Evolutionary conservation across 2,329 filamentous ascomycete species (phyloP).

Genomic region (Diaporthe ilicicola): DNA sequence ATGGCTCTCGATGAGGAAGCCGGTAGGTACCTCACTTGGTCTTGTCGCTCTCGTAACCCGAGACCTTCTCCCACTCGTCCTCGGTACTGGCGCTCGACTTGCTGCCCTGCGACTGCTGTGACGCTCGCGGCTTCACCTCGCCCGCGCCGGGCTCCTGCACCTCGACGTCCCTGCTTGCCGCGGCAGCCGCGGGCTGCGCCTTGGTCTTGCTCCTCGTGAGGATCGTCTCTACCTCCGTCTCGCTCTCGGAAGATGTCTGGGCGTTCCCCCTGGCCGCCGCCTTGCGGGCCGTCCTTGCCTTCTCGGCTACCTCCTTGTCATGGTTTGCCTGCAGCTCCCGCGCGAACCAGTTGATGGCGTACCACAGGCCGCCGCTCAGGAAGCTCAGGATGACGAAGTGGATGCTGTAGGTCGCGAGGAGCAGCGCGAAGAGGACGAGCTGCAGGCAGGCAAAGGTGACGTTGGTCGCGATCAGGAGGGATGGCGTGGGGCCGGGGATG

Average conservation of each 20-base stretch:
- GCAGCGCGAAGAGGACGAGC: slow-evolving; percentile 76
- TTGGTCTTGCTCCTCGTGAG: slow-evolving; percentile 28
- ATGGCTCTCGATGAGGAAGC: background rate
- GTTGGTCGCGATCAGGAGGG: slow-evolving; percentile 90
- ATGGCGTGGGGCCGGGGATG: slow-evolving; percentile 88
- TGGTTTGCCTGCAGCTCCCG: slow-evolving; percentile 64
- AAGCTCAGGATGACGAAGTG: slow-evolving; percentile 87
- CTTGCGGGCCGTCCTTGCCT: slow-evolving; percentile 46
- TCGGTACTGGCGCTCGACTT: slow-evolving; percentile 79
- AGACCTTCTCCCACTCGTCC: slow-evolving; percentile 97
- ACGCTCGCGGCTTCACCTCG: slow-evolving; percentile 57
- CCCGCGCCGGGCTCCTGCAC: slow-evolving; percentile 48
- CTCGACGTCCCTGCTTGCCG: slow-evolving; percentile 55
- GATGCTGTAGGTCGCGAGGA: slow-evolving; percentile 83
- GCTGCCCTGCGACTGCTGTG: slow-evolving; percentile 50
- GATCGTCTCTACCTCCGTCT: slow-evolving; percentile 60
- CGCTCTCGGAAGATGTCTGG: slow-evolving; percentile 54
- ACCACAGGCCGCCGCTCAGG: slow-evolving; percentile 86
- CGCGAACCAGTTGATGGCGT: slow-evolving; percentile 97
- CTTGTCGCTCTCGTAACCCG: slow-evolving; percentile 72
- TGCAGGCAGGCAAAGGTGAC: slow-evolving; percentile 87
- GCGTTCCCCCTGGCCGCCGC: slow-evolving; percentile 46
- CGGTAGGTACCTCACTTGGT: slow-evolving; percentile 49
- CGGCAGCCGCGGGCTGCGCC: slow-evolving; percentile 34
- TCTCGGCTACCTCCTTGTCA: slow-evolving; percentile 51